A percentile compares a stretch with the other conserved stretches of the same genome.
These are phyloP conservation scores for Naganishia friedmannii DNA, from an alignment of 768 basidiomycete species.

Conservation along the genomic window DNA sequence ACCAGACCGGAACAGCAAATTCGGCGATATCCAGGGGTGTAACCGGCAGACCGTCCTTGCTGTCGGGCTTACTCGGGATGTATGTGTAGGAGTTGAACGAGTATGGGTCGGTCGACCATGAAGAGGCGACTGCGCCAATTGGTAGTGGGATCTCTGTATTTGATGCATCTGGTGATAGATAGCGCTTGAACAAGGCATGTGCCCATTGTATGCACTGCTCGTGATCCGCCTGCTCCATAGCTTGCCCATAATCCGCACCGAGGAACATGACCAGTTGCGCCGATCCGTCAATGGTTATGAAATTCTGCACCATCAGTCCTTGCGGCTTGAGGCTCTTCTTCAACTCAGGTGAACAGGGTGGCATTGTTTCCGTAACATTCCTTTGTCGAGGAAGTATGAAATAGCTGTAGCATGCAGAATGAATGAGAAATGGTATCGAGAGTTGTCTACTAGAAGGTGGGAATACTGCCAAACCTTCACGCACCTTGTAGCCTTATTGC, in stretches of 20 bases:
- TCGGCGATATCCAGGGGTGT: conserved; percentile 53
- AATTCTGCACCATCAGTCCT: conserved; percentile 20
- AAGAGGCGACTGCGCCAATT: background rate
- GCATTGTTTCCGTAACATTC: conserved; percentile 15
- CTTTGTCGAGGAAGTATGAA: conserved; percentile 2
- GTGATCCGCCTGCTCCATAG: conserved; percentile 7
- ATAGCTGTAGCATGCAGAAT: background rate
- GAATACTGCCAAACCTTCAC: background rate
- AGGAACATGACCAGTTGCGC: conserved; percentile 23
- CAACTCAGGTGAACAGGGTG: conserved; percentile 5
- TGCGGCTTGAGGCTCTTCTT: conserved; percentile 5
- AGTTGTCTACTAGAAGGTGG: background rate
- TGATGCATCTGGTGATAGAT: conserved; percentile 6
- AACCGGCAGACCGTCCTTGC: conserved; percentile 19
- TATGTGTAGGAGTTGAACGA: conserved; percentile 51
- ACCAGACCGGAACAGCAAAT: conserved; percentile 49
- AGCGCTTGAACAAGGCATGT: conserved; percentile 10
- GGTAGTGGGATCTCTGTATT: background rate
- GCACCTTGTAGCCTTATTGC: conserved; percentile 10
- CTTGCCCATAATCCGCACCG: conserved; percentile 24
- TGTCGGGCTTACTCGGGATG: conserved; percentile 34
- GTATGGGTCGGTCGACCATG: conserved; percentile 51
- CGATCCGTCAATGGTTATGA: conserved; percentile 16
- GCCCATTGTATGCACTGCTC: conserved; percentile 18
- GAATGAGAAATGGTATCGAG: background rate